Percentiles rank a stretch among this genome's conserved stretches.
phyloP scores from a whole-genome alignment of 1,284 basidiomycete genomes.

The Coniophora puteana region DNA sequence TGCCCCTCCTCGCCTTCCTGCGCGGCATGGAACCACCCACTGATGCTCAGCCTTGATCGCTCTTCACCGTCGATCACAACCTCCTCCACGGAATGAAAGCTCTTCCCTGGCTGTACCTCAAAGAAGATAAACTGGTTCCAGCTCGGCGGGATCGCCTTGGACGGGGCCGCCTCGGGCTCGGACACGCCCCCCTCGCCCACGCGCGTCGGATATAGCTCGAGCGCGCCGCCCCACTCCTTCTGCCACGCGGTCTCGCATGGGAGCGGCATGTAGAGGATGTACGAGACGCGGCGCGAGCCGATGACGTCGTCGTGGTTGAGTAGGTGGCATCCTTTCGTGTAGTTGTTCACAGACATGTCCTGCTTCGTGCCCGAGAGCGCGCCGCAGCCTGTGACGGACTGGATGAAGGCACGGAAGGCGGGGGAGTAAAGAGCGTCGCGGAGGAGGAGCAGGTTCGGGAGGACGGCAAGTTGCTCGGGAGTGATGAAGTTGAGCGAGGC shows the following conservation, averaged over 20 bases:
- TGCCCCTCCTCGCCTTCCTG: slow-evolving; percentile 91
- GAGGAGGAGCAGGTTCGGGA: slow-evolving; percentile 78
- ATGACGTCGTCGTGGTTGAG: slow-evolving; percentile 99
- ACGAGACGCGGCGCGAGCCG: slow-evolving; percentile 91
- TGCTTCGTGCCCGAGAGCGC: slow-evolving; percentile 90
- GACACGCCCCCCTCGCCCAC: slow-evolving; percentile 43
- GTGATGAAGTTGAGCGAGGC: slow-evolving; percentile 88
- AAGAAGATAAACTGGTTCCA: slow-evolving; percentile 99
- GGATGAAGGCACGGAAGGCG: slow-evolving; percentile 83
- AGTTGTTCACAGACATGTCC: slow-evolving; percentile 95
- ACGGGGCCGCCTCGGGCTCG: slow-evolving; percentile 63
- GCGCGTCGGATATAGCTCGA: slow-evolving; percentile 87
- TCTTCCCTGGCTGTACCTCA: slow-evolving; percentile 84
- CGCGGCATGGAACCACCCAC: slow-evolving; percentile 95
- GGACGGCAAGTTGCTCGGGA: slow-evolving; percentile 69
- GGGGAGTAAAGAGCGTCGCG: slow-evolving; percentile 92
- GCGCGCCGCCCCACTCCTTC: slow-evolving; percentile 87
- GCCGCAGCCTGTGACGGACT: slow-evolving; percentile 89
- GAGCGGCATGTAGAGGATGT: slow-evolving; percentile 96
- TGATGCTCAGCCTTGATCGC: slow-evolving; percentile 80
- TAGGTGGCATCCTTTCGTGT: slow-evolving; percentile 88
- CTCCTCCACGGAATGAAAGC: slow-evolving; percentile 97
- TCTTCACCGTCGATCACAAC: slow-evolving; percentile 83
- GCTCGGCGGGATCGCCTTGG: slow-evolving; percentile 68
- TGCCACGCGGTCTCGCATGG: slow-evolving; percentile 68